phyloP scores from a whole-genome alignment of 2,329 filamentous ascomycete species.

The Penicillium sumatraense region DNA sequence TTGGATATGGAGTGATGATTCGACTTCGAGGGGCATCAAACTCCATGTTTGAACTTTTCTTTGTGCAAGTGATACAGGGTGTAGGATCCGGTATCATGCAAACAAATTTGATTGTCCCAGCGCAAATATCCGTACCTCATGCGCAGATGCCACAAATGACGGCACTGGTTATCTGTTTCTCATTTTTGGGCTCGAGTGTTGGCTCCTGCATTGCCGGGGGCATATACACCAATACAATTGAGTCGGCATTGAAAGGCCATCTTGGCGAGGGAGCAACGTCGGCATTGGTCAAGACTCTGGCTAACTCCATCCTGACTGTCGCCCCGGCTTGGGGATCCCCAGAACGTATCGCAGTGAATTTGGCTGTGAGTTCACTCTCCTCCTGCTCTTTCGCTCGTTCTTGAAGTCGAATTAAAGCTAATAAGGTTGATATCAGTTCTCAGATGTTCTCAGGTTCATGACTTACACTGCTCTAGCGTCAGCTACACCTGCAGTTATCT shows the following conservation, averaged over 20 bases:
- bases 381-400: neutral
- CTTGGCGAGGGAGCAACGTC: conserved; percentile 39
- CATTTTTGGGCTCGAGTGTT: conserved; percentile 44
- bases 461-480: conserved; percentile 36
- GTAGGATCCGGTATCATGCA: conserved; percentile 53
- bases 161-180: conserved; percentile 49
- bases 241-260: conserved; percentile 39
- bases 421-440: conserved; percentile 27
- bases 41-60: conserved; percentile 51
- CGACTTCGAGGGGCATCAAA: conserved; percentile 51
- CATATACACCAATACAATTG: conserved; percentile 56
- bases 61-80: conserved; percentile 56
- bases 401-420: neutral
- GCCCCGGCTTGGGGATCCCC: conserved; percentile 48
- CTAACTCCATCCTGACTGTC: conserved; percentile 51
- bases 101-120: conserved; percentile 48
- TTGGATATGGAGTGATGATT: conserved; percentile 59
- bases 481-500: conserved; percentile 31
- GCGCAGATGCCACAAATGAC: conserved; percentile 55
- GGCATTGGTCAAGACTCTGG: conserved; percentile 43
- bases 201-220: conserved; percentile 52
- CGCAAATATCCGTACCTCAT: conserved; percentile 53
- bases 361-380: conserved; percentile 33
- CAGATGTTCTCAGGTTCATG: conserved; percentile 38
- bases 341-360: conserved; percentile 49